Evolutionary conservation across 768 basidiomycete species (phyloP), one percentile per base, ranked within the genome.

Genomic region (Lentinula aciculospora): DNA sequence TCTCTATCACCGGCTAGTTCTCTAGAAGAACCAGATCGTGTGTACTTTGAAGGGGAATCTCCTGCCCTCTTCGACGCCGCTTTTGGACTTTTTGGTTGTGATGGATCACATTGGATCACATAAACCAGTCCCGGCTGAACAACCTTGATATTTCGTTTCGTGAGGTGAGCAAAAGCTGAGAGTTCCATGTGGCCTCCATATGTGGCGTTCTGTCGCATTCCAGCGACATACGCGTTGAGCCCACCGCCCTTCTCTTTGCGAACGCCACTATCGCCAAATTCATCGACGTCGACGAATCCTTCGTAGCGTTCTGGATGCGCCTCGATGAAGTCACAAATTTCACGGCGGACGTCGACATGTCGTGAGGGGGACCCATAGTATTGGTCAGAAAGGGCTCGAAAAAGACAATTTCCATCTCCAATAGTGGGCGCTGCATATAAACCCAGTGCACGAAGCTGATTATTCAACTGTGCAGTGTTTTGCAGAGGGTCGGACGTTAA

Each of bases 111-210:
- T 65, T 92, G 86, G 56, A 95, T 92, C 59, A 94, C 87, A 71
- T 94, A 94, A 27, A 94, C 89, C 32, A 97, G 78, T 1, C 90
- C 92, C 0, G 94, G 94, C 66, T 96, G 94, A 53, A 95, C 82
- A 58, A 97, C 92, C 74, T 96, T 96, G 69, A 97, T 88, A 65
- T 92, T 81, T 29, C 87, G 78, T 56, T 76, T 75, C 49, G 79
- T 80, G 75, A 92, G 81, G 63, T 94, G 90, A 3, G 94, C 87
- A 68, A 94, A 96, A 0, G 92, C 92, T 17, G 88, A 89, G n/a
- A 97, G 78, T 69, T 97, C 94, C 65, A 97, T 82, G 70, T 97
- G 92, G 1, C 93, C 93, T 40, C 94, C 94, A 60, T 95, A 96
- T 1, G 94, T 95, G 28, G 83, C 90, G 34, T 57, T 57, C 32